Base-by-base conservation (phyloP, 805 yeast species). In the Yarrowia yakushimensis region DNA sequence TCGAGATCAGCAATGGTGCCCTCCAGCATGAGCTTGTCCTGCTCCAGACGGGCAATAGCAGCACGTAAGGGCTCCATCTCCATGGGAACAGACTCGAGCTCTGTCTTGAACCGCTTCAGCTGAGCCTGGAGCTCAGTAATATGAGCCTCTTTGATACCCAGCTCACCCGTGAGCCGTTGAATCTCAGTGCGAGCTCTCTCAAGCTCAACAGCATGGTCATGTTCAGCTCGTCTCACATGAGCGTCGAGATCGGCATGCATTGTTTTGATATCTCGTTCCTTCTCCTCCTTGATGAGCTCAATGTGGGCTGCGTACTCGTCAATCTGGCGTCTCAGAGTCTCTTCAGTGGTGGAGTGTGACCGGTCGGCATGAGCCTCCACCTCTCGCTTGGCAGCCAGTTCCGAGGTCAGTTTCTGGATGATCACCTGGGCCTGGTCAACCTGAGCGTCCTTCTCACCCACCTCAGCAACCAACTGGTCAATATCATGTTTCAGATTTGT, bases 181-280 rank as follows among this genome's bases (percentile, higher is more conserved):
- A 52, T 36, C 33, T 52, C 59, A 1, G 43, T 36, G 0, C 17
- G 30, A 2, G 37, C 43, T 8, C 43, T 12, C 23, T 52, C 59
- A 8, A 34, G 59, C 59, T 52, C 59, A 2, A 52, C 59, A n/a
- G 43, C 42, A 13, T 52, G 59, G 8, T 52, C 43, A 18, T 52
- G 59, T 18, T 52, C 59, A 0, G 43, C 31, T 36, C 43, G n/a
- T 15, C 59, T 18, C 1, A 52, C 59, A 23, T 52, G 59, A 13
- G 59, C 59, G 10, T 52, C 59, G 25, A 52, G 59, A n/a, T 52
- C 59, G 0, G 42, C 43, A 36, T 52, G 59, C 59, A 52, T 34
- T 33, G 31, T 52, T n/a, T 36, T 52, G 33, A 52, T 52, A 9
- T 34, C 59, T 7, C 43, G 31, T 25, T 52, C 59, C 33, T 52